These are phyloP conservation scores for Pleurotus djamor DNA, from an alignment of 768 basidiomycete genomes.

Conservation along the genomic window DNA sequence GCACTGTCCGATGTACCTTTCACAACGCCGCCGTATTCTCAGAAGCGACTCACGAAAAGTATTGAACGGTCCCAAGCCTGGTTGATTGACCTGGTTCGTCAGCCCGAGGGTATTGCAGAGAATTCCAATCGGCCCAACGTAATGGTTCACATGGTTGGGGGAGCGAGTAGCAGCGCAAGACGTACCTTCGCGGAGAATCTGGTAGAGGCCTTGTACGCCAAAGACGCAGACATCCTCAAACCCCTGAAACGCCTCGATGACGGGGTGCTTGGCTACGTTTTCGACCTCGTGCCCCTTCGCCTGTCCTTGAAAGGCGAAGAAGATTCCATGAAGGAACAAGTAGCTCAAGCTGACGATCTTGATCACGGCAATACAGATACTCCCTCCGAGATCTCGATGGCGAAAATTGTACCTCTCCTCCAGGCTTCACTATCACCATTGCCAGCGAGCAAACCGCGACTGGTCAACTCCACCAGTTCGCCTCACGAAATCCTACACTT, in stretches of 20 bases:
- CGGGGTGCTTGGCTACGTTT: slow-evolving; percentile 65
- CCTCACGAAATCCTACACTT: slow-evolving; percentile 79
- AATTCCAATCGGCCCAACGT: slow-evolving; percentile 29
- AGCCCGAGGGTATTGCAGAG: slow-evolving; percentile 8
- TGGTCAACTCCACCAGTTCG: slow-evolving; percentile 51
- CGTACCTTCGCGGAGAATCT: slow-evolving; percentile 60
- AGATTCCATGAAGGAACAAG: background rate
- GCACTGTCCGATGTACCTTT: slow-evolving; percentile 72
- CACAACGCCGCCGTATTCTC: slow-evolving; percentile 64
- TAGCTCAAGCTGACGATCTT: slow-evolving; percentile 2
- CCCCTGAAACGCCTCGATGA: slow-evolving; percentile 63
- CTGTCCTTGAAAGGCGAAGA: slow-evolving; percentile 23
- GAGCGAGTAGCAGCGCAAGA: slow-evolving; percentile 52
- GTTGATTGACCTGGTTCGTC: slow-evolving; percentile 53
- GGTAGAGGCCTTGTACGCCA: slow-evolving; percentile 50
- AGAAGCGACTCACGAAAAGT: slow-evolving; percentile 76
- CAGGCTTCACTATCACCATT: slow-evolving; percentile 58
- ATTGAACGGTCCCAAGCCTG: slow-evolving; percentile 68
- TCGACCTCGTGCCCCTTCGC: slow-evolving; percentile 60
- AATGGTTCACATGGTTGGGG: slow-evolving; percentile 72
- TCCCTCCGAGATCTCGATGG: background rate
- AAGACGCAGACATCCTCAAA: slow-evolving; percentile 48
- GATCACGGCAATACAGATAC: slow-evolving; percentile 5
- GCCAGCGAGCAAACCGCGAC: slow-evolving; percentile 55
- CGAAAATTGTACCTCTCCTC: slow-evolving; percentile 38